Evolutionary conservation across 768 basidiomycete genomes (phyloP).

Genomic region (Chalciporus piperatus): DNA sequence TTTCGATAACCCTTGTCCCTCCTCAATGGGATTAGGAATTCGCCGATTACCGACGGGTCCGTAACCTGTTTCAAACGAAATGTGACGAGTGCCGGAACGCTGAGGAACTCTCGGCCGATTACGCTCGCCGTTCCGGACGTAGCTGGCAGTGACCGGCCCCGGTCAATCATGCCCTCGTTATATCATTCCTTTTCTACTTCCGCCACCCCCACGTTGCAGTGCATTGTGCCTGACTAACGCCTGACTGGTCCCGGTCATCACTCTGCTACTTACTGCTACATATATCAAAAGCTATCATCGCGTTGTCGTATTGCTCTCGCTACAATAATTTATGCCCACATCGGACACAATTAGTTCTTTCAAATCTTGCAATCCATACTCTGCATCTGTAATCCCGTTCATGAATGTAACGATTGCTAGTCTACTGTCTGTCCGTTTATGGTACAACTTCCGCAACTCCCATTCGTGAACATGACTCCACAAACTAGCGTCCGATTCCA

Average conservation of each 20-base stretch:
- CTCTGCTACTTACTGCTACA: neutral
- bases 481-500: neutral
- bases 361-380: neutral
- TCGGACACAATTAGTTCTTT: neutral
- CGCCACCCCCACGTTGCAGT: neutral
- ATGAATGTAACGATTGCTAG: neutral
- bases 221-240: neutral
- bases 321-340: slow-evolving; percentile 4
- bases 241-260: too few relatives aligned
- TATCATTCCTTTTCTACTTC: neutral
- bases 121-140: slow-evolving; percentile 29
- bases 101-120: slow-evolving; percentile 33
- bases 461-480: slow-evolving; percentile 13
- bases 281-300: neutral
- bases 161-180: too few relatives aligned
- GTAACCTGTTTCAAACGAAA: slow-evolving; percentile 63
- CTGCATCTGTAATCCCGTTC: neutral
- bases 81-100: slow-evolving; percentile 53
- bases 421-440: neutral
- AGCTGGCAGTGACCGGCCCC: slow-evolving; percentile 13
- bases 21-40: slow-evolving; percentile 27
- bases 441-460: neutral
- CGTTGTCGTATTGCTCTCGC: neutral
- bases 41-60: slow-evolving; percentile 51
- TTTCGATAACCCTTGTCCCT: neutral